Percentiles rank a stretch among this genome's conserved stretches.
phyloP scores from a whole-genome alignment of 176 grass and related monocot species.

The Avena insularis region DNA sequence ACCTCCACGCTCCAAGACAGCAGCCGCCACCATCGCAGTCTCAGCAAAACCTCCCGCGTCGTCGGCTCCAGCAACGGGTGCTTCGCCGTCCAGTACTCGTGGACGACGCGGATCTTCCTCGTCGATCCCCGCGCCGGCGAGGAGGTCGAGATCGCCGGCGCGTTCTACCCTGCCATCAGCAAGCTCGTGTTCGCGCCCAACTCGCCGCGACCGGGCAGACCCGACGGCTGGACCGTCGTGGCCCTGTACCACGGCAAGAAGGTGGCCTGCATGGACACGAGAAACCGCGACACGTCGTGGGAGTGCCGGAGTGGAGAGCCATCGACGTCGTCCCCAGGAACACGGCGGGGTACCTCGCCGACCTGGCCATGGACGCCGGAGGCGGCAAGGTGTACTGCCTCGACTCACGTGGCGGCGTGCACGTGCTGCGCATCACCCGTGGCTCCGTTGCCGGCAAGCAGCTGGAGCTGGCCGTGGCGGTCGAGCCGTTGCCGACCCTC shows the following conservation, averaged over 20 bases:
- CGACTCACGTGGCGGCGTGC: background rate
- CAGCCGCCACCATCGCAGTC: no score
- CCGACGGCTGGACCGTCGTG: background rate
- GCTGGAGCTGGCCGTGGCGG: background rate
- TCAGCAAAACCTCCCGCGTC: background rate
- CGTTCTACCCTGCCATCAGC: no score
- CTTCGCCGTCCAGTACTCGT: background rate
- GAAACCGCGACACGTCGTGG: no score
- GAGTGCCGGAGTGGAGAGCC: no score
- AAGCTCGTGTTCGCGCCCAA: conserved; percentile 36
- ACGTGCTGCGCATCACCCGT: background rate
- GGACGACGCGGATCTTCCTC: background rate
- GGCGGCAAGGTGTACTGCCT: background rate
- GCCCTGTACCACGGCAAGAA: background rate
- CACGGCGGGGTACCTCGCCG: background rate
- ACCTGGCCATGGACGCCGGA: background rate
- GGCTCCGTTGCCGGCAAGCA: no score
- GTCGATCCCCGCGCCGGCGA: background rate
- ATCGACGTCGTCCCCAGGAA: no score
- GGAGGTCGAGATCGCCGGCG: background rate
- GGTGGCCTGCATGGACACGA: background rate
- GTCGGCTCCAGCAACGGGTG: conserved; percentile 21
- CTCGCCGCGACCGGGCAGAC: no score
- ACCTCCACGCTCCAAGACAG: background rate
- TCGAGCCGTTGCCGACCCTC: background rate